phyloP scores from a whole-genome alignment of 2,329 filamentous ascomycete species.

The Ustulina deusta region DNA sequence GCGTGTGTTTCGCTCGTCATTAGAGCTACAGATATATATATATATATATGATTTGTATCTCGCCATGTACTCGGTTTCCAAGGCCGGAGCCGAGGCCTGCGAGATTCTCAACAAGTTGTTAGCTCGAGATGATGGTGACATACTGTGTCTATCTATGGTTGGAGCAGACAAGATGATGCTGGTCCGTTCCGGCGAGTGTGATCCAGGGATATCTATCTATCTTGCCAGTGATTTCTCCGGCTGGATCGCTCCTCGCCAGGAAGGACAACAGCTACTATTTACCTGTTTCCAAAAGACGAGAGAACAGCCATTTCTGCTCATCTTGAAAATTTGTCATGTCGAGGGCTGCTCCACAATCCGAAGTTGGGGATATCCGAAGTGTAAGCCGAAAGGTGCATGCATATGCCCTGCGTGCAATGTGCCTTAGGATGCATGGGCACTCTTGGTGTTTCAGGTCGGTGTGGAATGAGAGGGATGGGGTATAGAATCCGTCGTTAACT shows the following conservation, averaged over 20 bases:
- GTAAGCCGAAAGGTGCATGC: constrained; percentile 24
- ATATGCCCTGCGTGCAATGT: neutral
- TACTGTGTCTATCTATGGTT: neutral
- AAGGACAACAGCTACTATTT: neutral
- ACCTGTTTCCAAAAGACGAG: neutral
- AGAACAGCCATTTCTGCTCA: neutral
- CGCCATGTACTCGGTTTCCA: neutral
- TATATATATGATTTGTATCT: neutral
- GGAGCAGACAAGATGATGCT: neutral
- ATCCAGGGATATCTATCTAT: neutral
- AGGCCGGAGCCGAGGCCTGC: neutral
- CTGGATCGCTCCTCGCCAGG: neutral
- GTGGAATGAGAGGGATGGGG: neutral
- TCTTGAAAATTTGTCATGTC: neutral
- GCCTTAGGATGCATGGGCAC: neutral
- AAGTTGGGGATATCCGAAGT: constrained; percentile 45
- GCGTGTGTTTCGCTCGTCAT: neutral
- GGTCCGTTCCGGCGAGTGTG: neutral
- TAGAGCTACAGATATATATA: no score
- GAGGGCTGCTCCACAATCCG: neutral
- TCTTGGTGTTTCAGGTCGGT: neutral
- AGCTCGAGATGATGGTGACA: neutral
- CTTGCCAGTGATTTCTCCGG: neutral
- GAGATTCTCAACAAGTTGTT: neutral
- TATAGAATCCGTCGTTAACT: neutral